Conservation (phyloP, 345 rosid species). For the Murraya paniculata region DNA sequence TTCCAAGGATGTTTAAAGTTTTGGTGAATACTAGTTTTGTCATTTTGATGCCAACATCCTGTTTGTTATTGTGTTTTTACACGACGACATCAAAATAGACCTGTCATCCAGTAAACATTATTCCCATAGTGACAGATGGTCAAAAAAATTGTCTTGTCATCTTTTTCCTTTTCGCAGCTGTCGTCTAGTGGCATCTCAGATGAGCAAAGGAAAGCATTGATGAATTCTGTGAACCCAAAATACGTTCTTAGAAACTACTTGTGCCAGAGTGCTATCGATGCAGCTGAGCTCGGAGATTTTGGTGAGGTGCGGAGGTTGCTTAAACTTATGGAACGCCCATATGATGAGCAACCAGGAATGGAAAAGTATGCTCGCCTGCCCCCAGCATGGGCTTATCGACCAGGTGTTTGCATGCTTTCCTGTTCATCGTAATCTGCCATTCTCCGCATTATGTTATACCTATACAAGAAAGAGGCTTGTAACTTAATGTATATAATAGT, state of each 20-base stretch:
- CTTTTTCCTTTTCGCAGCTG: constrained; percentile 44
- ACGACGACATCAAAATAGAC: not conserved
- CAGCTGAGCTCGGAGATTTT: constrained; percentile 86
- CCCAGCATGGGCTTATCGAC: constrained; percentile 98
- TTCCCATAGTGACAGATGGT: too few species aligned
- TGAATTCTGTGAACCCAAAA: constrained; percentile 89
- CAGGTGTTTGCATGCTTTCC: constrained; percentile 97
- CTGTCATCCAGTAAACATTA: too few species aligned
- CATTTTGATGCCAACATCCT: not conserved
- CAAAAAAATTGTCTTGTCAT: not conserved
- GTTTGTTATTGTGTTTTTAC: not conserved
- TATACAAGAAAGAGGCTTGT: not conserved
- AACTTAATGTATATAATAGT: constrained; percentile 25
- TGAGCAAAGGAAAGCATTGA: constrained; percentile 71
- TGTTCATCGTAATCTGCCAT: constrained; percentile 66
- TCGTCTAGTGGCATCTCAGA: constrained; percentile 60
- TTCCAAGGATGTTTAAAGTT: not conserved
- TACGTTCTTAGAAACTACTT: constrained; percentile 85
- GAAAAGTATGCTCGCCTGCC: constrained; percentile 93
- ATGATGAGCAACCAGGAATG: constrained; percentile 93
- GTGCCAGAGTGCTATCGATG: constrained; percentile 93
- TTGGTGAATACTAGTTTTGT: not conserved
- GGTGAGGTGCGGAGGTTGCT: constrained; percentile 73
- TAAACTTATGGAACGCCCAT: constrained; percentile 73
- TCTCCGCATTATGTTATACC: not conserved